These are phyloP conservation scores for Microsporum canis DNA, from an alignment of 2,329 filamentous ascomycete species.

Conservation along the genomic window DNA sequence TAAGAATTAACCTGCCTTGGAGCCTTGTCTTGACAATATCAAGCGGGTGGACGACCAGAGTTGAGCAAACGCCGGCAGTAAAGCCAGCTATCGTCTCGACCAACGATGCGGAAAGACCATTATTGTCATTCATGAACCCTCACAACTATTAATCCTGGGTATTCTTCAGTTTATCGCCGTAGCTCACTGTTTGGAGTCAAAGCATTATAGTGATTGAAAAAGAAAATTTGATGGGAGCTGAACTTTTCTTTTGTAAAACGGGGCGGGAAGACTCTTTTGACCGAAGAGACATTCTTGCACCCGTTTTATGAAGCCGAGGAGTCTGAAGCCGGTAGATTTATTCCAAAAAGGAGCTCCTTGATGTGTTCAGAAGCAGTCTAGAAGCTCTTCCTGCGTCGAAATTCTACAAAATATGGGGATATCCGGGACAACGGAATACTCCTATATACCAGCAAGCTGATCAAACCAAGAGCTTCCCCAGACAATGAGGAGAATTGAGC, in stretches of 20 bases:
- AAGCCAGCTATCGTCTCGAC: slow-evolving; percentile 86
- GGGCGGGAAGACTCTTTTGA: background rate
- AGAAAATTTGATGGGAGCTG: background rate
- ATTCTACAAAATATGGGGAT: background rate
- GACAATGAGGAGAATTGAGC: background rate
- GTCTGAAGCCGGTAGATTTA: too few relatives aligned
- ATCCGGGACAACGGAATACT: background rate
- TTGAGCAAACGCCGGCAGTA: slow-evolving; percentile 75
- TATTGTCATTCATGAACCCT: slow-evolving; percentile 34
- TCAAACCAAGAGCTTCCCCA: background rate
- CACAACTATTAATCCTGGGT: background rate
- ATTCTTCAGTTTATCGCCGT: background rate
- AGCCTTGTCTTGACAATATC: slow-evolving; percentile 95
- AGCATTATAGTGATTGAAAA: background rate
- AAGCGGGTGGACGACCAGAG: slow-evolving; percentile 77
- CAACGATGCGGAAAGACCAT: slow-evolving; percentile 60
- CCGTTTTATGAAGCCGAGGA: too few relatives aligned
- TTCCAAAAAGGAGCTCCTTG: too few relatives aligned
- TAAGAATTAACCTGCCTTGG: slow-evolving; percentile 51
- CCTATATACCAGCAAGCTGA: background rate
- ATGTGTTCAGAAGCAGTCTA: background rate
- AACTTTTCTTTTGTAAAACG: background rate
- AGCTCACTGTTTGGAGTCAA: background rate
- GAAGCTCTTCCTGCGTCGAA: background rate
- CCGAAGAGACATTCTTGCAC: background rate